Base-by-base conservation (phyloP, 164 flowering plant species). In the Liquidambar formosana region DNA sequence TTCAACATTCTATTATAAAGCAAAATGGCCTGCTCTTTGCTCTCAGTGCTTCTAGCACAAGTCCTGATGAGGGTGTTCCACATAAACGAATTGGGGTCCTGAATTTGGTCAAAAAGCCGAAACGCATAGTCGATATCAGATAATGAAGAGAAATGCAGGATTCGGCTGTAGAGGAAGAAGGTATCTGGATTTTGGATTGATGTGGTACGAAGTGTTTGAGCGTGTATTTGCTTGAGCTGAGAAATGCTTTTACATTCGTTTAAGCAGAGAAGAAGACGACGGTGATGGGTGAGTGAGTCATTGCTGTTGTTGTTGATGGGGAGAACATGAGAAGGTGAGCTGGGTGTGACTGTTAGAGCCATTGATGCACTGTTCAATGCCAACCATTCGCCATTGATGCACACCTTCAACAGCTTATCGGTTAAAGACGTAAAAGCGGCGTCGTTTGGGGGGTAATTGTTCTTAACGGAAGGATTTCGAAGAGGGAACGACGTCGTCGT, bases 191-290 rank as follows among this genome's bases (percentile, higher is more conserved):
- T 62, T 61, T 69, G 60, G 61, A 78, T 44, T 5, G 74, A 52
- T 5, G 80, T 57, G 44, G 84, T 81, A 22, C 88, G 84, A 38
- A 90, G 77, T 8, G 86, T 44, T 15, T 76, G 84, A 15, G 90
- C 94, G 43, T 92, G 97, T 63, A 89, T 80, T 73, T 89, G 91
- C 57, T 88, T 90, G 73, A 90, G 87, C 45, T 83, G 83, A 5
- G 89, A 73, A 66, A 86, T 78, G 80, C 48, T 57, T 26, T 71
- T 75, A 67, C 85, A 83, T 33, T 83, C 62, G 8, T 59, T 64
- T 22, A 85, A 14, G 47, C 72, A 61, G 12, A 18, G 52, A 64
- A 85, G 84, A 51, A 90, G 81, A 52, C 72, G 83, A 68, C 61
- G 62, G 73, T 77, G 76, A 57, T 76, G 85, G 69, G 57, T 48